A percentile compares a stretch with the other conserved stretches of the same genome.
These are phyloP conservation scores for Poa pratensis DNA, from an alignment of 176 grass and related monocot genomes.

Conservation along the genomic window DNA sequence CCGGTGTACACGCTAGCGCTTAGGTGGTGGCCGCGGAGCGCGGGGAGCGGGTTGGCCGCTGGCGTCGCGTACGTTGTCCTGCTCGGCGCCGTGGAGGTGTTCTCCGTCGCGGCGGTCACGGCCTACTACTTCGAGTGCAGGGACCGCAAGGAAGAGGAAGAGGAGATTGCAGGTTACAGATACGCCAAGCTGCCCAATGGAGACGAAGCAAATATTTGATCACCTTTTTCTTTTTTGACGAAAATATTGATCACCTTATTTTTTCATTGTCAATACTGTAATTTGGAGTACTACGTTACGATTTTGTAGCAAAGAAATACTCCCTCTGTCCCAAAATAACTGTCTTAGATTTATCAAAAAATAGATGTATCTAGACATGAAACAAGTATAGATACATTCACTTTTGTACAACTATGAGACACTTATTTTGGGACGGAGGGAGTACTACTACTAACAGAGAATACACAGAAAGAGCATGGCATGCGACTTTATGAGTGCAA, in stretches of 20 bases:
- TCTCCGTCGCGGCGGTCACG: conserved; percentile 38
- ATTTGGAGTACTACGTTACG: background rate
- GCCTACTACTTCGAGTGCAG: conserved; percentile 67
- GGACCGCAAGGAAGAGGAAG: conserved; percentile 27
- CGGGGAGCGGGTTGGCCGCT: background rate
- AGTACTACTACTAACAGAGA: background rate
- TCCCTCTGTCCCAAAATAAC: too few relatives aligned
- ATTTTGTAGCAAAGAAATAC: background rate
- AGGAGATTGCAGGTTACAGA: conserved; percentile 14
- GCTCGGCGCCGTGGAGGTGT: conserved; percentile 46
- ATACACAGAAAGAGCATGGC: background rate
- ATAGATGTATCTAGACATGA: too few relatives aligned
- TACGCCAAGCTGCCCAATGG: conserved; percentile 45
- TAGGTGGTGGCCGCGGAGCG: conserved; percentile 19
- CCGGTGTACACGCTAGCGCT: conserved; percentile 55
- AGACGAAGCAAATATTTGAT: conserved; percentile 28
- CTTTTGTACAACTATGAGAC: too few relatives aligned
- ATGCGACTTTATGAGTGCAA: background rate
- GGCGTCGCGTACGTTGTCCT: conserved; percentile 48
- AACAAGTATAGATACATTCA: too few relatives aligned
- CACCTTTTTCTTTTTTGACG: too few relatives aligned
- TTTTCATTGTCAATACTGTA: background rate
- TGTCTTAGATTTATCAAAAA: too few relatives aligned
- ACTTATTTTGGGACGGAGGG: too few relatives aligned
- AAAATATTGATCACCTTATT: too few relatives aligned